Percentiles rank a stretch among this genome's conserved stretches.
Evolutionary conservation across 768 basidiomycete genomes (phyloP).

Genomic region (Tremella yokohamensis): DNA sequence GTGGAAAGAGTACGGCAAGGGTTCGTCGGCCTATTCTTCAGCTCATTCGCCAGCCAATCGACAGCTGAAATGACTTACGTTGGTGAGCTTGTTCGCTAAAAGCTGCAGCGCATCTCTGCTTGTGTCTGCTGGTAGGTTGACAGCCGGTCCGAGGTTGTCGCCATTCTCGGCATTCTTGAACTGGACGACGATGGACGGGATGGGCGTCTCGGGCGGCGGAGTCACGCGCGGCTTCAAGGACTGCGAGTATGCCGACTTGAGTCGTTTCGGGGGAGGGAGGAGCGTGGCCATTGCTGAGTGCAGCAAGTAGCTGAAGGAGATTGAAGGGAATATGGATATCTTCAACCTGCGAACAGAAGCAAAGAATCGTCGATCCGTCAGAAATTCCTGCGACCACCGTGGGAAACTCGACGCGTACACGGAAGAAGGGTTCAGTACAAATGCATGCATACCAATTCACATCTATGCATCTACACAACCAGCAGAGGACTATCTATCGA

Average conservation of each 20-base stretch:
- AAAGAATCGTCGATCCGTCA: no score
- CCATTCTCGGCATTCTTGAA: conserved; percentile 89
- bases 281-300: conserved; percentile 66
- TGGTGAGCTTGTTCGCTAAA: conserved; percentile 78
- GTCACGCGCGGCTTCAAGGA: conserved; percentile 49
- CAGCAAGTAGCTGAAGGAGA: background rate
- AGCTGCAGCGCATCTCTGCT: conserved; percentile 76
- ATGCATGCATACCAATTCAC: no score
- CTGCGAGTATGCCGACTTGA: conserved; percentile 61
- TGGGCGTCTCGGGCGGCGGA: conserved; percentile 49
- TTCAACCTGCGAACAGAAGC: no score
- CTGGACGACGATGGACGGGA: conserved; percentile 78
- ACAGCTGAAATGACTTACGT: conserved; percentile 24
- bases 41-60: conserved; percentile 6
- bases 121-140: conserved; percentile 84
- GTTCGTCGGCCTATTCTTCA: conserved; percentile 67
- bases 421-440: no score
- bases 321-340: background rate
- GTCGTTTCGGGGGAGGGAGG: conserved; percentile 82
- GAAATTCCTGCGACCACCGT: no score
- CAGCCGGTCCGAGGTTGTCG: conserved; percentile 72
- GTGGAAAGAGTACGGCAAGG: conserved; percentile 88
- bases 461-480: conserved; percentile 15
- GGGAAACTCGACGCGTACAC: no score
- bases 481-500: conserved; percentile 43